A percentile compares a stretch with the other conserved stretches of the same genome.
Evolutionary conservation across 768 basidiomycete genomes (phyloP).

Genomic region (Mycena latifolia): DNA sequence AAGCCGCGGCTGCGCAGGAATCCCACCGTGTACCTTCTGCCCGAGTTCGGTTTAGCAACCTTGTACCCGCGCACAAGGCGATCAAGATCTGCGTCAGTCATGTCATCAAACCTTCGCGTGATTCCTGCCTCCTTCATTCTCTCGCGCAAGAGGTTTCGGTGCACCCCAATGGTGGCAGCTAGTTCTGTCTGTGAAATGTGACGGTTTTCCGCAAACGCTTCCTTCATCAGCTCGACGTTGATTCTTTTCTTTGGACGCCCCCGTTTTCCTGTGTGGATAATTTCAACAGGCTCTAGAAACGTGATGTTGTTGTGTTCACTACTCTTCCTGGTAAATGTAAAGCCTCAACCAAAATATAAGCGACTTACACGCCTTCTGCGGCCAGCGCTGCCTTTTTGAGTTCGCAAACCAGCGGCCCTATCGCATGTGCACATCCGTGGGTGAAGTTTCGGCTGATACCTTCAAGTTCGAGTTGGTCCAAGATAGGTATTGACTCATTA

Average conservation of each 20-base stretch:
- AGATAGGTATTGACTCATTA: conserved; percentile 19
- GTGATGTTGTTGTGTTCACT: conserved; percentile 8
- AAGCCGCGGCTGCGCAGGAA: conserved; percentile 36
- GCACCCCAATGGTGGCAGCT: background rate
- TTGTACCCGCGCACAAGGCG: conserved; percentile 23
- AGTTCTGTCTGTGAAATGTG: conserved; percentile 21
- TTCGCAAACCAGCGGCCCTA: conserved; percentile 22
- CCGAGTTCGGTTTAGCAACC: conserved; percentile 35
- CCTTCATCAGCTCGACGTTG: conserved; percentile 20
- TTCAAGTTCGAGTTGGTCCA: conserved; percentile 28
- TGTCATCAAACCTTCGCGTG: background rate
- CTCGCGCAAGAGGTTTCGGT: background rate
- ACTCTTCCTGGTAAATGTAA: too few relatives aligned
- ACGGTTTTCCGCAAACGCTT: conserved; percentile 22
- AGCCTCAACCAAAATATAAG: background rate
- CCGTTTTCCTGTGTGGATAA: conserved; percentile 3
- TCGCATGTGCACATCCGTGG: conserved; percentile 21
- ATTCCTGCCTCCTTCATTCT: conserved; percentile 14
- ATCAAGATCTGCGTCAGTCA: conserved; percentile 24
- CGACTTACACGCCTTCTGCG: conserved; percentile 4
- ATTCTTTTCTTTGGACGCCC: conserved; percentile 30
- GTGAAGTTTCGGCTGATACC: conserved; percentile 2
- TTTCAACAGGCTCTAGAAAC: conserved; percentile 8
- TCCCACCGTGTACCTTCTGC: conserved; percentile 40
- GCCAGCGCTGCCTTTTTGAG: conserved; percentile 15